Conservation (phyloP, 2,329 filamentous ascomycete species). For the Arthrobotrys conoides region DNA sequence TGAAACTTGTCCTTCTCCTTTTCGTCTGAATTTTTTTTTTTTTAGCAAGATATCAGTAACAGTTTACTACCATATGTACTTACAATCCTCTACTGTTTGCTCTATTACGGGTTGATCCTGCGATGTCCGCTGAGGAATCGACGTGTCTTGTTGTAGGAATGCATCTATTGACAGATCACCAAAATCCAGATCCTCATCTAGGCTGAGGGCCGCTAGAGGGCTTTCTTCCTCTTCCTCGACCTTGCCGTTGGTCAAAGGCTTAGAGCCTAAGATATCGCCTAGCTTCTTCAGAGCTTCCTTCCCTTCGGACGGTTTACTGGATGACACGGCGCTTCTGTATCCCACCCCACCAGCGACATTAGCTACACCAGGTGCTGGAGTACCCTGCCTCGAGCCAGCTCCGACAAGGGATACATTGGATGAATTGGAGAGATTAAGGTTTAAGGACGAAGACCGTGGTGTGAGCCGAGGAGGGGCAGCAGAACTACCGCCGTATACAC, state of each 20-base stretch:
- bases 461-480: slow-evolving; percentile 68
- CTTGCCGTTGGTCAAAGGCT: slow-evolving; percentile 31
- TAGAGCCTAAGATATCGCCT: slow-evolving; percentile 44
- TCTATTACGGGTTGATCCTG: slow-evolving; percentile 66
- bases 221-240: slow-evolving; percentile 19
- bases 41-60: slow-evolving; percentile 15
- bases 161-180: slow-evolving; percentile 81
- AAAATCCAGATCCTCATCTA: slow-evolving; percentile 82
- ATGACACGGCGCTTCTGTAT: slow-evolving; percentile 38
- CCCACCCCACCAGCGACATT: slow-evolving; percentile 27
- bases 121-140: slow-evolving; percentile 10
- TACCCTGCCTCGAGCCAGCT: slow-evolving; percentile 70
- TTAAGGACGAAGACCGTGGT: slow-evolving; percentile 82
- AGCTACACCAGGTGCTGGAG: slow-evolving; percentile 25
- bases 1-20: slow-evolving; percentile 87
- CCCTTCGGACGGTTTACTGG: slow-evolving; percentile 51
- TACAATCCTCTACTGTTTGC: slow-evolving; percentile 81
- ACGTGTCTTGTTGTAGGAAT: slow-evolving; percentile 69
- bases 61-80: slow-evolving; percentile 66
- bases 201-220: slow-evolving; percentile 47
- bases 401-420: slow-evolving; percentile 82
- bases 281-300: slow-evolving; percentile 53
- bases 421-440: slow-evolving; percentile 79
- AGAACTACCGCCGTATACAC: slow-evolving; percentile 40
- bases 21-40: slow-evolving; percentile 72